phyloP scores from a whole-genome alignment of 306 rosid species.

The Fragaria iinumae region DNA sequence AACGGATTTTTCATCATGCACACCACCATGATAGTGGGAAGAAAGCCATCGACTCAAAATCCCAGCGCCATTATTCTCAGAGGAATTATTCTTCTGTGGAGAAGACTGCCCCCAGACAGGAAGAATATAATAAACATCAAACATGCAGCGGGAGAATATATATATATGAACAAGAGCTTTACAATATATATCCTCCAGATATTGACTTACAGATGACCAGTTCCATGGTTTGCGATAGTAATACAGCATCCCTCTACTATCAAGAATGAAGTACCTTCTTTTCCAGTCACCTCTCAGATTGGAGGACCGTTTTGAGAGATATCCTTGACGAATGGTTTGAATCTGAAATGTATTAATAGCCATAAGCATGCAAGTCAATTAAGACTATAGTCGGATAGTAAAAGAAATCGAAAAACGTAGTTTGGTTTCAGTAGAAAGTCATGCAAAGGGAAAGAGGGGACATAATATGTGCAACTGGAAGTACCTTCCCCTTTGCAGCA shows the following conservation, averaged over 20 bases:
- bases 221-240: slow-evolving; percentile 81
- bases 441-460: slow-evolving; percentile 8
- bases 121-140: slow-evolving; percentile 29
- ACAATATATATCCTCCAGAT: slow-evolving; percentile 30
- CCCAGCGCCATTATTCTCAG: slow-evolving; percentile 63
- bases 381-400: background rate
- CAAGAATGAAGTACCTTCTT: slow-evolving; percentile 84
- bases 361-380: slow-evolving; percentile 15
- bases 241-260: slow-evolving; percentile 74
- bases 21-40: slow-evolving; percentile 73
- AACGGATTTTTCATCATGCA: slow-evolving; percentile 66
- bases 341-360: slow-evolving; percentile 43
- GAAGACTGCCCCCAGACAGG: slow-evolving; percentile 57
- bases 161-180: slow-evolving; percentile 5
- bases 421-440: slow-evolving; percentile 14
- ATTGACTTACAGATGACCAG: slow-evolving; percentile 55
- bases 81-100: slow-evolving; percentile 45
- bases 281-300: slow-evolving; percentile 90
- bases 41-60: slow-evolving; percentile 76
- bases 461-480: slow-evolving; percentile 7
- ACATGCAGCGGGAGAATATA: slow-evolving; percentile 19
- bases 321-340: slow-evolving; percentile 81
- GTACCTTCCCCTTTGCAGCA: slow-evolving; percentile 71
- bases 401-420: background rate
- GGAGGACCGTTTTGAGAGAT: slow-evolving; percentile 84